Percentiles rank a stretch among this genome's conserved stretches.
phyloP scores from a whole-genome alignment of 2,329 filamentous ascomycete genomes.

The Anthostomella pinea region DNA sequence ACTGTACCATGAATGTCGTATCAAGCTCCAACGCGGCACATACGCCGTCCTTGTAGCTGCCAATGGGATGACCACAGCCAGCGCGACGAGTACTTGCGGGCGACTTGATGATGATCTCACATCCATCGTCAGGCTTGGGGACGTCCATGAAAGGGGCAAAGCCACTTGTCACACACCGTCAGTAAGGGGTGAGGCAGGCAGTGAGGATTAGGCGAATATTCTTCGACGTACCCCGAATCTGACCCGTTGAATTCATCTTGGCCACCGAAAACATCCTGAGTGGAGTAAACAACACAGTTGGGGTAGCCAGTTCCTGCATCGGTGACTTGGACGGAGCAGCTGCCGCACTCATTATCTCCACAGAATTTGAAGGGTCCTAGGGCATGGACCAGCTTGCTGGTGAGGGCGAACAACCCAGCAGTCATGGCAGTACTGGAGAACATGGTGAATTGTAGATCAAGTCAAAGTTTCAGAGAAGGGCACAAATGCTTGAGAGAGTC shows the following conservation, averaged over 20 bases:
- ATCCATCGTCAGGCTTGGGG: neutral
- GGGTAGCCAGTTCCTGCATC: constrained; percentile 4
- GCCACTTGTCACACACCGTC: neutral
- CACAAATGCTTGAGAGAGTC: too few relatives aligned
- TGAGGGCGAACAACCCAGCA: neutral
- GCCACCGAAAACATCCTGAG: constrained; percentile 1
- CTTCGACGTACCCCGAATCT: constrained; percentile 2
- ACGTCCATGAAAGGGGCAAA: constrained; percentile 1
- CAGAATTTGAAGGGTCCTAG: constrained; percentile 3
- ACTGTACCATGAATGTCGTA: constrained; percentile 6
- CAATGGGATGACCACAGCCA: constrained; percentile 2
- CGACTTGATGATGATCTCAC: constrained; percentile 1
- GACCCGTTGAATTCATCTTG: constrained; percentile 1
- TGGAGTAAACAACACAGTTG: constrained; percentile 3
- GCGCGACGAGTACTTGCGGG: neutral
- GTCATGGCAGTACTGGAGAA: neutral
- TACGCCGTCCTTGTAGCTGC: neutral
- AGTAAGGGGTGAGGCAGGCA: too few relatives aligned
- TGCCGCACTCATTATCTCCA: constrained; percentile 1
- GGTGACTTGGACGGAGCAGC: constrained; percentile 1
- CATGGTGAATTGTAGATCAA: too few relatives aligned
- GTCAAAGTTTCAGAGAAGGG: too few relatives aligned
- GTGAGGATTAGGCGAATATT: neutral
- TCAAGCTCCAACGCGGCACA: constrained; percentile 2
- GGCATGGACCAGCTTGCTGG: neutral